A percentile compares a stretch with the other conserved stretches of the same genome.
phyloP scores from a whole-genome alignment of 73 alveolate genomes.

The Paramecium sonneborni region DNA sequence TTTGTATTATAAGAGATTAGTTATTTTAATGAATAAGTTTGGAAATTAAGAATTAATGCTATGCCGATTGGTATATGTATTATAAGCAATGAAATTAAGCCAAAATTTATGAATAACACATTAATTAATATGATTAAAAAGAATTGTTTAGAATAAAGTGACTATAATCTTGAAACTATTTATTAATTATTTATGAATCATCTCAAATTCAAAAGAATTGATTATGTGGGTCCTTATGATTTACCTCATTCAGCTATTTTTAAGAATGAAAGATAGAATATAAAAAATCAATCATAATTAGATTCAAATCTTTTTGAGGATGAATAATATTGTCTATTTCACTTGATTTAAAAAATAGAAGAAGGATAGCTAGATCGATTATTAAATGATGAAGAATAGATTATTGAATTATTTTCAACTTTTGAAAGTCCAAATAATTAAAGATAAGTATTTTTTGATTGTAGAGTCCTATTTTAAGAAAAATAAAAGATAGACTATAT shows the following conservation, averaged over 20 bases:
- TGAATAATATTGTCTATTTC: neutral
- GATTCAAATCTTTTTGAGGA: neutral
- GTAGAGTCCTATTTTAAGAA: slow-evolving; percentile 9
- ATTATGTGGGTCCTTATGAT: neutral
- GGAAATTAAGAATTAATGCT: slow-evolving; percentile 50
- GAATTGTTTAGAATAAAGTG: neutral
- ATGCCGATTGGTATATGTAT: slow-evolving; percentile 39
- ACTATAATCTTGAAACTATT: neutral
- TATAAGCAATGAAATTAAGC: neutral
- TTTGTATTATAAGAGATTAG: neutral
- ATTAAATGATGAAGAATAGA: neutral
- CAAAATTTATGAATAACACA: slow-evolving; percentile 20
- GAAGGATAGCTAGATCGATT: neutral
- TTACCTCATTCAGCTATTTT: slow-evolving; percentile 4
- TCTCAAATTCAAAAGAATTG: neutral
- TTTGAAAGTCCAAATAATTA: neutral
- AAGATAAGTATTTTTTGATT: slow-evolving; percentile 14
- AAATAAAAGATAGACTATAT: neutral
- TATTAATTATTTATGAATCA: neutral
- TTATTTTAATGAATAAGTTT: neutral
- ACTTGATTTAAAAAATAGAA: neutral
- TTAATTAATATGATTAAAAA: slow-evolving; percentile 22
- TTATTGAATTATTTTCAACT: neutral
- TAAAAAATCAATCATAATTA: neutral
- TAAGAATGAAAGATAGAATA: neutral